phyloP scores from a whole-genome alignment of 257 asterid species.

The Verbascum thapsus region DNA sequence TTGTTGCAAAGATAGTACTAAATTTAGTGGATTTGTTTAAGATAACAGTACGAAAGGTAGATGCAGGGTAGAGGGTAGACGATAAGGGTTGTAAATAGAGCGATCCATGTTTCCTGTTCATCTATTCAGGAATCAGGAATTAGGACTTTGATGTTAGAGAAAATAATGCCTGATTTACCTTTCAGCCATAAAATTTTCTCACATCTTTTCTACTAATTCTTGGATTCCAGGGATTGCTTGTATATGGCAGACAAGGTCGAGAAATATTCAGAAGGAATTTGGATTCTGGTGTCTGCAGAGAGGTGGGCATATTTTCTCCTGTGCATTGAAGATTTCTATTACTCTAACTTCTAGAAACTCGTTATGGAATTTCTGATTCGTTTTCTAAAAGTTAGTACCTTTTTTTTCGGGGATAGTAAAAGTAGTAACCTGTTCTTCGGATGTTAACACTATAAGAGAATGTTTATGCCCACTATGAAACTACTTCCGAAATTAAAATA shows the following conservation, averaged over 20 bases:
- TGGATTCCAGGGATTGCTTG: slow-evolving; percentile 87
- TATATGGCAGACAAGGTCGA: slow-evolving; percentile 90
- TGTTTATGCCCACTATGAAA: no score
- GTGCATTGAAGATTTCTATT: slow-evolving; percentile 22
- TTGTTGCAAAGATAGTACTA: background rate
- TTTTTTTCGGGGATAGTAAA: background rate
- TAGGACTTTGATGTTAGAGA: slow-evolving; percentile 20
- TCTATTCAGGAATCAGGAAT: slow-evolving; percentile 12
- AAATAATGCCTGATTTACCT: background rate
- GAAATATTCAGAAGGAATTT: slow-evolving; percentile 84
- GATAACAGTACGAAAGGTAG: background rate
- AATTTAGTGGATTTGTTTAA: background rate
- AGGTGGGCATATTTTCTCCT: slow-evolving; percentile 50
- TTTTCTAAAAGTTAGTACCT: slow-evolving; percentile 1
- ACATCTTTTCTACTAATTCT: slow-evolving; percentile 21
- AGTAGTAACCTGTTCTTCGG: slow-evolving; percentile 6
- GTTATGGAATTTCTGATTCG: slow-evolving; percentile 6
- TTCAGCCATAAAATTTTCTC: slow-evolving; percentile 12
- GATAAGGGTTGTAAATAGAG: slow-evolving; percentile 2
- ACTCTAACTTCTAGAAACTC: slow-evolving; percentile 11
- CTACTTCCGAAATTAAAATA: no score
- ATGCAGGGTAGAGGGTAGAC: background rate
- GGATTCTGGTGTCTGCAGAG: slow-evolving; percentile 73
- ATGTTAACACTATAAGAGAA: slow-evolving; percentile 9
- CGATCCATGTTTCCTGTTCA: background rate